Percentiles rank a stretch among this genome's conserved stretches.
Conservation (phyloP, 495 filamentous ascomycete genomes). For the Penicillium crystallinum region DNA sequence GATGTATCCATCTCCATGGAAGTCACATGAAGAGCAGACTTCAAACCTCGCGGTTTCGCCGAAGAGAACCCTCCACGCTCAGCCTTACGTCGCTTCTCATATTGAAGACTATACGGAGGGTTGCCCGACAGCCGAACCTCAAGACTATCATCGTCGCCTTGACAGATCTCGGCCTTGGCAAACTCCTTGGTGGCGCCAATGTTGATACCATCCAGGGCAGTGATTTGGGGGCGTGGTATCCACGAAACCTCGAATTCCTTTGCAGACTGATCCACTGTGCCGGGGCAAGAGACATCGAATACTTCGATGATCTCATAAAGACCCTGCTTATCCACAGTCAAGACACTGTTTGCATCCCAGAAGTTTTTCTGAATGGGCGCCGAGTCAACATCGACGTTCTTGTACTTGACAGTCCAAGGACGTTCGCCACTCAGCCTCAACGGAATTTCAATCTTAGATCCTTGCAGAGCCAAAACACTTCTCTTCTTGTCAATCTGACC, state of each 20-base stretch:
- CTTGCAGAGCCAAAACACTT: slow-evolving; percentile 68
- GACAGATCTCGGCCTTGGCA: slow-evolving; percentile 77
- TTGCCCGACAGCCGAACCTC: slow-evolving; percentile 74
- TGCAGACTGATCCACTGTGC: slow-evolving; percentile 65
- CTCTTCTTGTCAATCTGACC: slow-evolving; percentile 74
- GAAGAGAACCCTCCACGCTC: slow-evolving; percentile 58
- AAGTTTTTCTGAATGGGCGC: slow-evolving; percentile 45
- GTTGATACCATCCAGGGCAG: slow-evolving; percentile 55
- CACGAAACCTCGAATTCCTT: slow-evolving; percentile 74
- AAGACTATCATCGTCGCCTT: slow-evolving; percentile 85
- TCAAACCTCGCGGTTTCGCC: slow-evolving; percentile 59
- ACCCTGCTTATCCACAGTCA: slow-evolving; percentile 61
- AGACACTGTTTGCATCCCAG: slow-evolving; percentile 61
- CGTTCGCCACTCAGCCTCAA: slow-evolving; percentile 75
- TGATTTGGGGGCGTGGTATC: slow-evolving; percentile 73
- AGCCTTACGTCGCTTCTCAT: slow-evolving; percentile 66
- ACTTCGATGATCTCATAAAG: slow-evolving; percentile 74
- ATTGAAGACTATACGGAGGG: slow-evolving; percentile 79
- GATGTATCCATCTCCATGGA: slow-evolving; percentile 79
- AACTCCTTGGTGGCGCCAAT: slow-evolving; percentile 48
- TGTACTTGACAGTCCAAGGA: slow-evolving; percentile 76
- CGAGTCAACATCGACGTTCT: slow-evolving; percentile 49
- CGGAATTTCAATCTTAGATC: slow-evolving; percentile 65
- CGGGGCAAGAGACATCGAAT: slow-evolving; percentile 71
- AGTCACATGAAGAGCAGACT: slow-evolving; percentile 62